Evolutionary conservation across 73 alveolate species (phyloP).

Genomic region (Tetrahymena malaccensis): DNA sequence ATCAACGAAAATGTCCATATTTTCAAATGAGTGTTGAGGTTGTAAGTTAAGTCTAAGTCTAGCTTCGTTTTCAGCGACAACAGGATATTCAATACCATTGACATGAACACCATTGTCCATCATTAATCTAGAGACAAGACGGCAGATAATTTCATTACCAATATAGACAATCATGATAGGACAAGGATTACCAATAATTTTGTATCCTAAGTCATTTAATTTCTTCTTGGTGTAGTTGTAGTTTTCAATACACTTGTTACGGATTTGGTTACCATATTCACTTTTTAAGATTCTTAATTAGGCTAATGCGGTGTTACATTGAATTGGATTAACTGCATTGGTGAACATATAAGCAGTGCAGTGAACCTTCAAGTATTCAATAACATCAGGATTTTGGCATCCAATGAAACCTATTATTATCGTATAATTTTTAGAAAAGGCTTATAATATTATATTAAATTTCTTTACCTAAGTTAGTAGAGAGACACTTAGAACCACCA

Average conservation of each 20-base stretch:
- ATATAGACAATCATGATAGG: constrained; percentile 28
- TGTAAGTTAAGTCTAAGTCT: constrained; percentile 38
- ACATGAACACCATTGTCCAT: constrained; percentile 38
- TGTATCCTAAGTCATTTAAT: constrained; percentile 15
- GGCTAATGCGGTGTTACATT: constrained; percentile 40
- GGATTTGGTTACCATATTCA: constrained; percentile 17
- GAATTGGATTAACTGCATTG: constrained; percentile 30
- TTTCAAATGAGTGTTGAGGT: constrained; percentile 34
- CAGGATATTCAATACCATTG: constrained; percentile 42
- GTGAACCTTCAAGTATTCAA: constrained; percentile 30
- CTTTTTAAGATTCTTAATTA: constrained; percentile 32
- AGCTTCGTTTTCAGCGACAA: constrained; percentile 21
- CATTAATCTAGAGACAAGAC: constrained; percentile 40
- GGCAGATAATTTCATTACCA: constrained; percentile 33
- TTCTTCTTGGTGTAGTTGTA: constrained; percentile 23
- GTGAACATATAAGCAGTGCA: constrained; percentile 40
- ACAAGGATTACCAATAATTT: constrained; percentile 29
- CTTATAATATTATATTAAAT: background rate
- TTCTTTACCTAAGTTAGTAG: constrained; percentile 19
- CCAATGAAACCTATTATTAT: constrained; percentile 11
- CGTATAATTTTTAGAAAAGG: background rate
- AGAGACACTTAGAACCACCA: constrained; percentile 44
- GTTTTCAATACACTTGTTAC: constrained; percentile 19
- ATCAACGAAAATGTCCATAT: constrained; percentile 29
- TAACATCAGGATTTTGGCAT: constrained; percentile 15